phyloP scores from a whole-genome alignment of 1,284 basidiomycete genomes.

The Pholiota adiposa region DNA sequence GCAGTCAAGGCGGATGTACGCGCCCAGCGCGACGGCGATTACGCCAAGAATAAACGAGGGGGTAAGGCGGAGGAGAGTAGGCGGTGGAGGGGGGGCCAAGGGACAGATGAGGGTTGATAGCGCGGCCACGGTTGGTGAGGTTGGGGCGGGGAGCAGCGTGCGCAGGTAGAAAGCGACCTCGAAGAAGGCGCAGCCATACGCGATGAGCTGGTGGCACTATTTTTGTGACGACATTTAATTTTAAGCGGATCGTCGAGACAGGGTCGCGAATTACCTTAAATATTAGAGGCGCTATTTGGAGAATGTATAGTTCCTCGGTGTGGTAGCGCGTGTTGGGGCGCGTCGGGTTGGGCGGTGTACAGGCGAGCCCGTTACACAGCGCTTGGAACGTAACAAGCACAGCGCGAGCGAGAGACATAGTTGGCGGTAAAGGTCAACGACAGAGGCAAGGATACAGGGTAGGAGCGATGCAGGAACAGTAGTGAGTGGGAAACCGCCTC shows the following conservation, averaged over 20 bases:
- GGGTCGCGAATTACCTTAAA: conserved; percentile 55
- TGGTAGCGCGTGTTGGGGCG: conserved; percentile 56
- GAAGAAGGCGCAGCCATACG: conserved; percentile 53
- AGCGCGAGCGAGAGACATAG: conserved; percentile 51
- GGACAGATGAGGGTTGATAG: conserved; percentile 38
- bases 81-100: conserved; percentile 26
- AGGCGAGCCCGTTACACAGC: conserved; percentile 55
- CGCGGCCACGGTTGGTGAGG: conserved; percentile 29
- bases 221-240: neutral
- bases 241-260: no score
- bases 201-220: conserved; percentile 54
- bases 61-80: conserved; percentile 43
- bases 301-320: conserved; percentile 52
- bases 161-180: conserved; percentile 53
- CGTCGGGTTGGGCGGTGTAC: conserved; percentile 63
- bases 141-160: conserved; percentile 30
- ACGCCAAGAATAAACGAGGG: conserved; percentile 55
- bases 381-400: conserved; percentile 54
- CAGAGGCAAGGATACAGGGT: no score
- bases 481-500: neutral
- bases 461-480: neutral
- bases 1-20: conserved; percentile 50
- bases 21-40: conserved; percentile 49
- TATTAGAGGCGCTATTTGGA: conserved; percentile 60
- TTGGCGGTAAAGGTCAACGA: no score